Conservation (phyloP, 2,329 filamentous ascomycete genomes). For the Aspergillus fumigatus region DNA sequence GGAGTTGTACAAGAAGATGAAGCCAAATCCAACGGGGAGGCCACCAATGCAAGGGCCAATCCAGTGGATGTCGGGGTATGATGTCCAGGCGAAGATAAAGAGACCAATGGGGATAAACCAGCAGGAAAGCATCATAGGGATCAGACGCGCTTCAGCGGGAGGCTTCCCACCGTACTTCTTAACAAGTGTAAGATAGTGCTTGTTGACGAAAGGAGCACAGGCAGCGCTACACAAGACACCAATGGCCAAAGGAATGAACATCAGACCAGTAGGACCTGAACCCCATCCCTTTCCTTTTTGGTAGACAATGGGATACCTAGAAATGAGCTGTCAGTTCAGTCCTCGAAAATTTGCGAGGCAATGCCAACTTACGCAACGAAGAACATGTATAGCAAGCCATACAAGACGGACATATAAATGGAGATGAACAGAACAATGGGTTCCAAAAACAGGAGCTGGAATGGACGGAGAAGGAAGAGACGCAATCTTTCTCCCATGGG, state of each 20-base stretch:
- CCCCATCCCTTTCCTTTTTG: constrained; percentile 74
- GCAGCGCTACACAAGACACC: constrained; percentile 65
- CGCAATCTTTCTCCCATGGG: constrained; percentile 64
- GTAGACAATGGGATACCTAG: constrained; percentile 58
- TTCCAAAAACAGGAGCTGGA: constrained; percentile 79
- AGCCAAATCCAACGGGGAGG: constrained; percentile 69
- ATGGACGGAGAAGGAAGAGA: constrained; percentile 74
- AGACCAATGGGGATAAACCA: constrained; percentile 66
- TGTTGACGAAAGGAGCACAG: constrained; percentile 71
- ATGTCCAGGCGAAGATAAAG: constrained; percentile 67
- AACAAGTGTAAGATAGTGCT: constrained; percentile 66
- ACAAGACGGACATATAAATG: constrained; percentile 77
- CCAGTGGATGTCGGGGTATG: constrained; percentile 63
- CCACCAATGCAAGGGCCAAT: constrained; percentile 68
- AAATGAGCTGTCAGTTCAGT: constrained; percentile 10
- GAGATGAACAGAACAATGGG: constrained; percentile 80
- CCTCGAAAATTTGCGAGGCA: background rate
- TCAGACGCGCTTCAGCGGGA: constrained; percentile 70
- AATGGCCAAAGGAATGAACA: constrained; percentile 80
- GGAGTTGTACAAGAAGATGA: constrained; percentile 79
- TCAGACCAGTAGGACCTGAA: constrained; percentile 69
- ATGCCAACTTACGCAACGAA: constrained; percentile 51
- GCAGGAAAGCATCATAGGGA: constrained; percentile 76
- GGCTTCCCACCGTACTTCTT: constrained; percentile 64
- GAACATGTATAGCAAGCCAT: constrained; percentile 50